Evolutionary conservation across 257 asterid species (phyloP).

Genomic region (Gardenia jasminoides): DNA sequence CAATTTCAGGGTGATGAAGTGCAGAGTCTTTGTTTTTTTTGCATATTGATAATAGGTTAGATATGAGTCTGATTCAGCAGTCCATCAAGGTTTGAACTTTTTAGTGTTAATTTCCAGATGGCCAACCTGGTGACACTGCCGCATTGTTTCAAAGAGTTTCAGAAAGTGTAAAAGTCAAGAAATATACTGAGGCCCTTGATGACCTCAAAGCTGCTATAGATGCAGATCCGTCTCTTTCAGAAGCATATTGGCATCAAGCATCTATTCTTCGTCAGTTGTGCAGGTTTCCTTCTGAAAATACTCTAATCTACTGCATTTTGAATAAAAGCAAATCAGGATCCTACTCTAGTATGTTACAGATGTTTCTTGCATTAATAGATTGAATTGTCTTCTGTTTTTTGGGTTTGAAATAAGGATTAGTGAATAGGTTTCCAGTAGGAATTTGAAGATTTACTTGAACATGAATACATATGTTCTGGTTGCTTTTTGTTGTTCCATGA

Average conservation of each 20-base stretch:
- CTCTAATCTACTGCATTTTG: background rate
- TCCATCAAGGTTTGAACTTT: background rate
- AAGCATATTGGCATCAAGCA: constrained; percentile 79
- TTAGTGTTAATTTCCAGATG: constrained; percentile 42
- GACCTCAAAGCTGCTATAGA: constrained; percentile 86
- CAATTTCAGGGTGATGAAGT: background rate
- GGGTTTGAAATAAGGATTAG: background rate
- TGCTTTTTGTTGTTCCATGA: background rate
- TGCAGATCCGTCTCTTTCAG: constrained; percentile 77
- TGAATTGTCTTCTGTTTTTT: background rate
- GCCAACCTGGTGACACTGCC: constrained; percentile 65
- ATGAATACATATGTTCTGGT: background rate
- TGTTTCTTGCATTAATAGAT: background rate
- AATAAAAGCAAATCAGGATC: background rate
- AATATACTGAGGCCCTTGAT: constrained; percentile 78
- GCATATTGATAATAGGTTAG: background rate
- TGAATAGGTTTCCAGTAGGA: background rate
- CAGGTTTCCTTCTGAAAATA: constrained; percentile 47
- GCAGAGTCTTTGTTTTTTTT: background rate
- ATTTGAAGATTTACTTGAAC: background rate
- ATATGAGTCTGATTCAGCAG: background rate
- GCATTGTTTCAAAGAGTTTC: constrained; percentile 73
- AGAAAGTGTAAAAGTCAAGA: constrained; percentile 72
- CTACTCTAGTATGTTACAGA: background rate
- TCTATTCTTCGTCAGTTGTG: constrained; percentile 78